Evolutionary conservation across 2,329 filamentous ascomycete genomes (phyloP).

Genomic region (Exophiala sp.): DNA sequence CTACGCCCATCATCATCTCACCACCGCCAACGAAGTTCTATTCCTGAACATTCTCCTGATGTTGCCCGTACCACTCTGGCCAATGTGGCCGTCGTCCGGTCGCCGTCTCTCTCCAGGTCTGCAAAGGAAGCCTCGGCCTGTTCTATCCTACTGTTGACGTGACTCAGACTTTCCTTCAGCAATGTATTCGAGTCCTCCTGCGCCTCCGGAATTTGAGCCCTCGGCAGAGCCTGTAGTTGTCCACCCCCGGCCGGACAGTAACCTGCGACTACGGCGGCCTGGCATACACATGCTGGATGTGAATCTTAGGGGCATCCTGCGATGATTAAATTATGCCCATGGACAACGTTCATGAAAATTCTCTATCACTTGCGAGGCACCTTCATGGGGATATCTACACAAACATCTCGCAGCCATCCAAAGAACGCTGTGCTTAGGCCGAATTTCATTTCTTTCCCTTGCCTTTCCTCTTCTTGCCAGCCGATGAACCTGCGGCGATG

Average conservation of each 20-base stretch:
- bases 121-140: not conserved
- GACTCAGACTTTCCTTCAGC: slow-evolving; percentile 8
- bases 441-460: slow-evolving; percentile 46
- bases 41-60: not conserved
- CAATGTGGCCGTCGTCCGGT: not conserved
- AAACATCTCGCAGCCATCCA: not conserved
- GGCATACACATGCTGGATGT: too few relatives aligned
- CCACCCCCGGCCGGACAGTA: too few relatives aligned
- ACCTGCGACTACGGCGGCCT: too few relatives aligned
- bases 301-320: too few relatives aligned
- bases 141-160: slow-evolving; percentile 1
- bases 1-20: not conserved
- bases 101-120: not conserved
- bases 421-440: too few relatives aligned
- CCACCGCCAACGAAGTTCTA: not conserved
- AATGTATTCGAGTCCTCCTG: not conserved
- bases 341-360: not conserved
- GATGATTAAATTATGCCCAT: not conserved
- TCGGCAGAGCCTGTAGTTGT: too few relatives aligned
- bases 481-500: slow-evolving; percentile 33
- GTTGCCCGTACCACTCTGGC: not conserved
- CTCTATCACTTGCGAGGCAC: not conserved
- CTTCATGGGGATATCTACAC: not conserved
- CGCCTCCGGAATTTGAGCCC: too few relatives aligned
- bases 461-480: slow-evolving; percentile 46